Conservation (phyloP, 768 basidiomycete genomes). For the Mycena floridula region DNA sequence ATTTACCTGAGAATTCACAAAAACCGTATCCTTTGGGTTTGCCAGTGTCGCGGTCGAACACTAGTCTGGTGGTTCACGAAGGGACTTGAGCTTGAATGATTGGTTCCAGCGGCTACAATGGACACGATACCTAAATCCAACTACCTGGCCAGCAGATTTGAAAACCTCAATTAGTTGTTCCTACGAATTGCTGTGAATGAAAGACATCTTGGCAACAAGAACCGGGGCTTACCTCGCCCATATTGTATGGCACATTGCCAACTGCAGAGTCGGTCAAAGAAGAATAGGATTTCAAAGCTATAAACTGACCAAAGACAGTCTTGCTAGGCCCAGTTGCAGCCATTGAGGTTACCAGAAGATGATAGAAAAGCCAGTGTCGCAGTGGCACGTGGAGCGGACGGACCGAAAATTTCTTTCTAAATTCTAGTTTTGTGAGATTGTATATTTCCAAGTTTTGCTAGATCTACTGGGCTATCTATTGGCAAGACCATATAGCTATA, state of each 20-base stretch:
- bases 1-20: constrained; percentile 87
- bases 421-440: too few relatives aligned
- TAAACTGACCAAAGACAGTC: too few relatives aligned
- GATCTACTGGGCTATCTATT: too few relatives aligned
- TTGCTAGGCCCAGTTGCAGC: too few relatives aligned
- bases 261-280: too few relatives aligned
- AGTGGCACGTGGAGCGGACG: too few relatives aligned
- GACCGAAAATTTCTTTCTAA: too few relatives aligned
- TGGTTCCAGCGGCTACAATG: neutral
- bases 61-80: constrained; percentile 53
- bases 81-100: neutral
- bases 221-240: constrained; percentile 57
- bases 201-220: neutral
- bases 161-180: constrained; percentile 86
- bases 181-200: constrained; percentile 22
- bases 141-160: constrained; percentile 81
- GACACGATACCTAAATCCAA: constrained; percentile 70
- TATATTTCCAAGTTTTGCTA: too few relatives aligned
- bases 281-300: too few relatives aligned
- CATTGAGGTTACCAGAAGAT: too few relatives aligned
- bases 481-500: too few relatives aligned
- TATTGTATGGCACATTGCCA: constrained; percentile 87
- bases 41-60: constrained; percentile 89
- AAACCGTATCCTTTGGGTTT: constrained; percentile 93
- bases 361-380: too few relatives aligned